These are phyloP conservation scores for Penicillium ochrochloron DNA, from an alignment of 495 filamentous ascomycete species.

Conservation along the genomic window DNA sequence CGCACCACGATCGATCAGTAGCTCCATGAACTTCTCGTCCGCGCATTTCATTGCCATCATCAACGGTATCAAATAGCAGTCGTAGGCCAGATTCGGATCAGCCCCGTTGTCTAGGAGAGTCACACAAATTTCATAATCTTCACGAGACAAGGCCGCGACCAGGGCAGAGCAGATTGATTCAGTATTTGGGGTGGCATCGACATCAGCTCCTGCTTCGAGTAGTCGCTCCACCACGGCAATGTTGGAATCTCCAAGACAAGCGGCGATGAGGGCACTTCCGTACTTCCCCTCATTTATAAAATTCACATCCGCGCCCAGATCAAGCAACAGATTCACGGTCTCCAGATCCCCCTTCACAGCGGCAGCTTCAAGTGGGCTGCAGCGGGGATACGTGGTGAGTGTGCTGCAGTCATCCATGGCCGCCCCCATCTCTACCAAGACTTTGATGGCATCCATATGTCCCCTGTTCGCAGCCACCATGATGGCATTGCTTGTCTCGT, in stretches of 20 bases:
- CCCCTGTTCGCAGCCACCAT: slow-evolving; percentile 3
- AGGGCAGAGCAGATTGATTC: neutral
- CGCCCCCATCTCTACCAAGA: neutral
- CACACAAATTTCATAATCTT: neutral
- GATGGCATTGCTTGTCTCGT: neutral
- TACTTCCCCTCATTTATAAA: neutral
- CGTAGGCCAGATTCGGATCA: neutral
- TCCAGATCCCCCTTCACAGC: neutral
- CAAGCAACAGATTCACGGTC: neutral
- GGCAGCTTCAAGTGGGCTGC: neutral
- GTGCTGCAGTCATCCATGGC: slow-evolving; percentile 1
- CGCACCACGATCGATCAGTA: neutral
- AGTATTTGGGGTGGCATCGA: neutral
- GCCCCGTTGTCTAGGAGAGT: neutral
- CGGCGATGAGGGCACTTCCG: neutral
- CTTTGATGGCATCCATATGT: neutral
- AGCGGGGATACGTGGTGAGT: neutral
- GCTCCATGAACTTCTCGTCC: neutral
- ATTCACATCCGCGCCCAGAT: slow-evolving; percentile 1
- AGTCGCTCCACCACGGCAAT: neutral
- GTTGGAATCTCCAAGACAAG: neutral
- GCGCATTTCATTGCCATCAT: neutral
- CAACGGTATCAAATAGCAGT: neutral
- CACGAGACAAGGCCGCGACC: neutral
- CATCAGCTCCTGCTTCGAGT: neutral